Conservation (phyloP, 2,329 filamentous ascomycete genomes). For the Albophoma yamanashiensis region DNA sequence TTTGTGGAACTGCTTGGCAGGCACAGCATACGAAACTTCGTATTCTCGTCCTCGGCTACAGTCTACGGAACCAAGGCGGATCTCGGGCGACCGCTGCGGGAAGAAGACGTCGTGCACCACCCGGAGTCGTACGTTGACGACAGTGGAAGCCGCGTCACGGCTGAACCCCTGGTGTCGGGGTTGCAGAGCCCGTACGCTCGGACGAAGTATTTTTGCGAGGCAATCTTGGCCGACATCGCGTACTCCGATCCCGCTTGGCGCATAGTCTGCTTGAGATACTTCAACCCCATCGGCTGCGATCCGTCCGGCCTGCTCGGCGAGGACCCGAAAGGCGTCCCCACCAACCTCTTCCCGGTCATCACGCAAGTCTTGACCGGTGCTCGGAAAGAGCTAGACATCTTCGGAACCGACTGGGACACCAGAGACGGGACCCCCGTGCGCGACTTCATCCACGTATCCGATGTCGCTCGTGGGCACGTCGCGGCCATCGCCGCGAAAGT, state of each 20-base stretch:
- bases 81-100: conserved; percentile 37
- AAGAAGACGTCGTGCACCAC: conserved; percentile 40
- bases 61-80: conserved; percentile 50
- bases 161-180: conserved; percentile 23
- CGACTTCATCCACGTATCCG: conserved; percentile 58
- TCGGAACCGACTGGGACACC: conserved; percentile 55
- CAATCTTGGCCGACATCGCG: conserved; percentile 52
- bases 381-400: conserved; percentile 44
- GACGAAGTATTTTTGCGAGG: conserved; percentile 58
- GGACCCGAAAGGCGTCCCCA: conserved; percentile 49
- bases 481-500: conserved; percentile 37
- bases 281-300: conserved; percentile 58
- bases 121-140: conserved; percentile 31
- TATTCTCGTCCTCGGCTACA: conserved; percentile 58
- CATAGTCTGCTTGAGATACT: conserved; percentile 54
- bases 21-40: conserved; percentile 52
- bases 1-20: conserved; percentile 46
- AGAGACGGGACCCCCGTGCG: conserved; percentile 54
- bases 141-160: conserved; percentile 19
- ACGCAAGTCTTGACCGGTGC: conserved; percentile 48
- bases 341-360: conserved; percentile 55
- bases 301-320: conserved; percentile 53
- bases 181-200: conserved; percentile 56
- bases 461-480: conserved; percentile 53
- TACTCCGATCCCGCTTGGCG: conserved; percentile 50